Base-by-base conservation (phyloP, 2,329 filamentous ascomycete species). In the Fusarium sp. region DNA sequence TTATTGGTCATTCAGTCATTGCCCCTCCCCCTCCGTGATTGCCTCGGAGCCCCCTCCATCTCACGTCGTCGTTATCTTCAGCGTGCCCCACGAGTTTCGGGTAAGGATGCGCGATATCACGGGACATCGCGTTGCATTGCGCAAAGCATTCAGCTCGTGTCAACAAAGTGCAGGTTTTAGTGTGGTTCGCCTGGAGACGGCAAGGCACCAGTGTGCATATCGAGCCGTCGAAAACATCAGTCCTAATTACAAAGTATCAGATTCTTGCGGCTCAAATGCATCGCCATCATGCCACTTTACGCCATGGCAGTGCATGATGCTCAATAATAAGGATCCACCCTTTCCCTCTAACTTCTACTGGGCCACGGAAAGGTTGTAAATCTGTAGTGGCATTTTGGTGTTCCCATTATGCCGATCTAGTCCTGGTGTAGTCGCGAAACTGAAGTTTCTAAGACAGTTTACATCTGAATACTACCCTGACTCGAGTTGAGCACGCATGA, bases 101-200 rank as follows among this genome's bases (percentile, higher is more conserved):
- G 58, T 39, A 21, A 41, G 33, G 63, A 47, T 64, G 59, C 64
- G 46, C 64, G 46, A 68, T 61, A 47, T 60, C 55, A 68, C 60
- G 65, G 60, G 65, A 68, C 48, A 66, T 69, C 50, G 65, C 37
- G 60, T 66, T 68, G 56, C 60, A 69, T 61, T 47, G 60, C 62
- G 54, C 40, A 50, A 39, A 42, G 43, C 40, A 50, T 17, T 47
- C 46, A 46, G 25, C 48, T 65, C 41, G 37, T 20, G 25, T 45
- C 35, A 37, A 47, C 17, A 52, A 40, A 31, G 14, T 21, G 27
- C 15, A 25, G 17, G 6, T 15, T 37, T 56, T 56, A 36, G 20
- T 21, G 51, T 31, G 49, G 64, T 54, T 68, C 48, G 58, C 55
- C 43, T 20, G 33, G 39, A 23, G 46, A 68, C 57, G 35, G 51